Conservation (phyloP, 371 early-diverging fungal species). For the Mucor piriformis region DNA sequence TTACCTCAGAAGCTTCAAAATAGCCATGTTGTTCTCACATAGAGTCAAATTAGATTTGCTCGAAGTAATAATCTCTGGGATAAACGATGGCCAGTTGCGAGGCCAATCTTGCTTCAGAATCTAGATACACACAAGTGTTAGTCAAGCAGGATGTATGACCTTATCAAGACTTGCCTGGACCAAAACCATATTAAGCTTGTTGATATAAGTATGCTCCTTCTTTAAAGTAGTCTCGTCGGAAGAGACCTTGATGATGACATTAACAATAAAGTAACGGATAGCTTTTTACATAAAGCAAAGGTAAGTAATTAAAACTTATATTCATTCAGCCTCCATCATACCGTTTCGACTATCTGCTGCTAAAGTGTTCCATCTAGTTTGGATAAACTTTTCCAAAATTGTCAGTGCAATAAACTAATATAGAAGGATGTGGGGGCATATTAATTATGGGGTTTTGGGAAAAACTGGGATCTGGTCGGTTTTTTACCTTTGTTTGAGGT, state of each 20-base stretch:
- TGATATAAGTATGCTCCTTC: constrained; percentile 75
- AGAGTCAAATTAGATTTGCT: constrained; percentile 89
- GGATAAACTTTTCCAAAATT: constrained; percentile 95
- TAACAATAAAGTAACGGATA: constrained; percentile 93
- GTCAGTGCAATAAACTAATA: constrained; percentile 93
- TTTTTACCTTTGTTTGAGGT: constrained; percentile 84
- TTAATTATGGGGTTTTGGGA: not conserved
- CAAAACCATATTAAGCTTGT: constrained; percentile 92
- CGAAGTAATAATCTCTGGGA: constrained; percentile 97
- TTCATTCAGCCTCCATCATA: constrained; percentile 22
- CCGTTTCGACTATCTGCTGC: constrained; percentile 89
- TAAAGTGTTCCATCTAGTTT: constrained; percentile 97
- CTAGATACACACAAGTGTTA: too few species aligned
- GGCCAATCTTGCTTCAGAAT: constrained; percentile 99
- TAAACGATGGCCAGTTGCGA: constrained; percentile 99
- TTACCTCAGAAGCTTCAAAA: constrained; percentile 93
- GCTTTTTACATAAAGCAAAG: constrained; percentile 48
- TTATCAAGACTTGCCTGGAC: constrained; percentile 75
- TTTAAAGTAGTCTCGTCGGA: constrained; percentile 76
- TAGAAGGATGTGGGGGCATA: not conserved
- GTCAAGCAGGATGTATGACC: too few species aligned
- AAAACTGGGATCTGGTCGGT: too few species aligned
- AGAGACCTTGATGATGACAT: constrained; percentile 84
- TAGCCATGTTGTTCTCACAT: constrained; percentile 99
- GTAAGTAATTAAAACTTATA: too few species aligned